Evolutionary conservation across 805 yeast species (phyloP), one percentile per base, ranked within the genome.

Genomic region (Starmerella asiatica): DNA sequence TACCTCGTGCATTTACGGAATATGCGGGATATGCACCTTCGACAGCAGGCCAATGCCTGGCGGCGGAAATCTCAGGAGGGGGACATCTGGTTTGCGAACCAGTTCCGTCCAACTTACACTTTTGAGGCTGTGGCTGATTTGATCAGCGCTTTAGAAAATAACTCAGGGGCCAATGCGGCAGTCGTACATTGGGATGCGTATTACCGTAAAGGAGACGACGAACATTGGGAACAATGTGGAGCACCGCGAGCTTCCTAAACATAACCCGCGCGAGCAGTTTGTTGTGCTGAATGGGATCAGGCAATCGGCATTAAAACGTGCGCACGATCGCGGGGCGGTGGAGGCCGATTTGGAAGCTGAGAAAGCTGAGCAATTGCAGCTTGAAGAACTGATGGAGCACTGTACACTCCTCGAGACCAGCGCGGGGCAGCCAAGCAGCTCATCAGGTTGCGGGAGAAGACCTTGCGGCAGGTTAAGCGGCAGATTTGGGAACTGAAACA

Each of bases 121-220:
- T 94, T 83, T 58, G 96, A 86, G 59, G 80, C 95, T 1, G 84
- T 83, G 21, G 82, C 94, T 5, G 97, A 86, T 60, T 62, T 86
- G 48, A 62, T 74, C 24, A 68, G 74, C 37, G 76, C 77, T 9
- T 64, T 79, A n/a, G 85, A 79, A 40, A 78, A 75, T 45, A 66
- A 76, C 45, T 16, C 19, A 7, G 17, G 16, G 4, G 16, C 17
- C 9, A 9, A 32, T 9, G 32, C 12, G 9, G 21, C 32, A 9
- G 7, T 9, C 18, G 6, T 11, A 7, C 69, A 66, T 51, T 86
- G 97, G 97, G 95, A 84, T 52, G 74, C 75, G 49, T 64, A 72
- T 38, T 85, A 93, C 93, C 71, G 94, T 59, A 75, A 74, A 61
- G 97, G 97, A 34, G 85, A 74, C 38, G 76, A 71, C 35, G 62